phyloP scores from a whole-genome alignment of 208 protist genomes.

The Phytomonas francai region DNA sequence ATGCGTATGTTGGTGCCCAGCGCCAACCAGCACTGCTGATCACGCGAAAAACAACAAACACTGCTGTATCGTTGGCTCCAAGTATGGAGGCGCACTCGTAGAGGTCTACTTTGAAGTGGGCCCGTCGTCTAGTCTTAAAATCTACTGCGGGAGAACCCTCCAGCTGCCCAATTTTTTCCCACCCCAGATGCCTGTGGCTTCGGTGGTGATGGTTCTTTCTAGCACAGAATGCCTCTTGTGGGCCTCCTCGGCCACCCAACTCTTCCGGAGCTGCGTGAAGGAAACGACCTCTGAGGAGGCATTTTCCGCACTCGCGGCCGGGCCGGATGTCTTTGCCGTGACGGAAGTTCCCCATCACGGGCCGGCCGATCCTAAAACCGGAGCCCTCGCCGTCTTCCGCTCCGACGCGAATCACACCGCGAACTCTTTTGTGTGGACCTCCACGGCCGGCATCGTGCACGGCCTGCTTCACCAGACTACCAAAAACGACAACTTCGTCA shows the following conservation, averaged over 20 bases:
- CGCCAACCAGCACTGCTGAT: background rate
- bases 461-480: constrained; percentile 25
- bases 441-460: constrained; percentile 38
- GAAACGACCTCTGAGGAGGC: constrained; percentile 3
- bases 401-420: constrained; percentile 15
- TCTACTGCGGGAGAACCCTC: background rate
- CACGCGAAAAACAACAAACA: background rate
- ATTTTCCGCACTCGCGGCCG: constrained; percentile 5
- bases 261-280: constrained; percentile 3
- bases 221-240: background rate
- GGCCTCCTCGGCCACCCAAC: constrained; percentile 14
- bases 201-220: background rate
- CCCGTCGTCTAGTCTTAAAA: background rate
- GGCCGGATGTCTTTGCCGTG: constrained; percentile 10
- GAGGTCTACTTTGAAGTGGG: background rate
- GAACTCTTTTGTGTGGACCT: constrained; percentile 58
- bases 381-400: constrained; percentile 35
- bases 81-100: background rate
- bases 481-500: constrained; percentile 9
- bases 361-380: constrained; percentile 5
- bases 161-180: background rate
- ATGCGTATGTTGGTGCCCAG: constrained; percentile 32
- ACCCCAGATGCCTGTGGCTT: background rate
- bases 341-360: constrained; percentile 12
- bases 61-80: background rate